Conservation (phyloP, 2,329 filamentous ascomycete species). For the Colletotrichum tofieldiae region DNA sequence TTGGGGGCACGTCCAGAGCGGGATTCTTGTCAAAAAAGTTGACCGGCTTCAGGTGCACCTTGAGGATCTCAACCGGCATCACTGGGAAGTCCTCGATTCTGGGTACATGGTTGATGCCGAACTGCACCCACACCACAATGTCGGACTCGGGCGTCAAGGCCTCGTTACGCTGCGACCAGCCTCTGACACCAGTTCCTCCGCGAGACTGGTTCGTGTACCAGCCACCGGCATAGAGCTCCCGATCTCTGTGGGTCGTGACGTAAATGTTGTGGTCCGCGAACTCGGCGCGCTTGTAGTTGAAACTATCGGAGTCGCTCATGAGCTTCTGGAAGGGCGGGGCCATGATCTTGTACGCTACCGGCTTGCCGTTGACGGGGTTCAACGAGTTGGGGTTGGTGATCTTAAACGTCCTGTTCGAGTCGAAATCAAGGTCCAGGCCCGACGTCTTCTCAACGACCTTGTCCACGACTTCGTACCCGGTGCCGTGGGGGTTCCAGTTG, state of each 20-base stretch:
- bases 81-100: constrained; percentile 72
- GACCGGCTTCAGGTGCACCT: constrained; percentile 63
- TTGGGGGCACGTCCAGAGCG: constrained; percentile 54
- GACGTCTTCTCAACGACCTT: constrained; percentile 33
- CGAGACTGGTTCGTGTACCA: constrained; percentile 41
- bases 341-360: constrained; percentile 43
- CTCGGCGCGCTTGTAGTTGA: constrained; percentile 40
- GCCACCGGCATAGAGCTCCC: constrained; percentile 39
- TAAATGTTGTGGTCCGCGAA: constrained; percentile 41
- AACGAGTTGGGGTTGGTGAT: constrained; percentile 40
- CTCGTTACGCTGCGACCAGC: constrained; percentile 36
- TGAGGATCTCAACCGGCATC: constrained; percentile 72
- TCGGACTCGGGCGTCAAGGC: constrained; percentile 27
- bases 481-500: constrained; percentile 39
- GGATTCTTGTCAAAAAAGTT: constrained; percentile 69
- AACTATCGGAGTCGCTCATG: constrained; percentile 38
- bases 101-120: constrained; percentile 70
- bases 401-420: constrained; percentile 37
- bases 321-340: constrained; percentile 38
- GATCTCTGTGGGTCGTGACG: constrained; percentile 37
- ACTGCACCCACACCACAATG: constrained; percentile 69
- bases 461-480: constrained; percentile 34
- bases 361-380: constrained; percentile 41
- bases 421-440: constrained; percentile 27
- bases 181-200: constrained; percentile 31